Conservation (phyloP, 2,329 filamentous ascomycete species). For the Shiraia sp. region DNA sequence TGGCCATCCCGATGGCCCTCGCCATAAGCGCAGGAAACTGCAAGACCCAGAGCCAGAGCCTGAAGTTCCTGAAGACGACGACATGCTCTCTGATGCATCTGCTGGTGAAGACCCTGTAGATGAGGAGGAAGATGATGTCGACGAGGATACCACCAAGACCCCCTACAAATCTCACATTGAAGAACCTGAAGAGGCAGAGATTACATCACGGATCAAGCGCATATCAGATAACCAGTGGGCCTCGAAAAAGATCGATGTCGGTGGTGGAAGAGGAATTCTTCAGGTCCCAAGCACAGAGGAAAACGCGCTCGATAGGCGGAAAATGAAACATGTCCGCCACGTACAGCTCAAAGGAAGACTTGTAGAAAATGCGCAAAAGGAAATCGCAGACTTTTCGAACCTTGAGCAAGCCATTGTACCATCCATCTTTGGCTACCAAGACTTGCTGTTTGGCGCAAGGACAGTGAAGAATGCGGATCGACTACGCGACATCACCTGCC, state of each 20-base stretch:
- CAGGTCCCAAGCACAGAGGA: constrained; percentile 28
- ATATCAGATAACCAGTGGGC: constrained; percentile 56
- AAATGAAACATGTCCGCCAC: constrained; percentile 29
- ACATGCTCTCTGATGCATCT: no score
- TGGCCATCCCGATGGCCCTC: constrained; percentile 48
- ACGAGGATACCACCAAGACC: constrained; percentile 55
- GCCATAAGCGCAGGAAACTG: constrained; percentile 59
- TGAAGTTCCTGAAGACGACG: constrained; percentile 1
- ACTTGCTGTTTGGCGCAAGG: constrained; percentile 76
- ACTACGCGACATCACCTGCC: constrained; percentile 72
- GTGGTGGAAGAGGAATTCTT: constrained; percentile 33
- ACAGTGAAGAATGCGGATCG: constrained; percentile 68
- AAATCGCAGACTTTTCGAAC: constrained; percentile 57
- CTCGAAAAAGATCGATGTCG: constrained; percentile 40
- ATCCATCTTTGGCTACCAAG: constrained; percentile 79
- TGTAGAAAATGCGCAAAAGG: constrained; percentile 31
- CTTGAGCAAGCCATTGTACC: constrained; percentile 69
- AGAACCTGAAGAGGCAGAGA: constrained; percentile 63
- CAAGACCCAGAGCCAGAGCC: not conserved
- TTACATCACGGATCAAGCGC: constrained; percentile 57
- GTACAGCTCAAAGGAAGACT: constrained; percentile 41
- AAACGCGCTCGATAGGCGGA: constrained; percentile 19
- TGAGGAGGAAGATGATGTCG: constrained; percentile 7
- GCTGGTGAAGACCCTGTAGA: not conserved
- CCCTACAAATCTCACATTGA: constrained; percentile 84